A percentile compares a stretch with the other conserved stretches of the same genome.
These are phyloP conservation scores for Cyclanthera cordifolia DNA, from an alignment of 306 rosid species.

Conservation along the genomic window DNA sequence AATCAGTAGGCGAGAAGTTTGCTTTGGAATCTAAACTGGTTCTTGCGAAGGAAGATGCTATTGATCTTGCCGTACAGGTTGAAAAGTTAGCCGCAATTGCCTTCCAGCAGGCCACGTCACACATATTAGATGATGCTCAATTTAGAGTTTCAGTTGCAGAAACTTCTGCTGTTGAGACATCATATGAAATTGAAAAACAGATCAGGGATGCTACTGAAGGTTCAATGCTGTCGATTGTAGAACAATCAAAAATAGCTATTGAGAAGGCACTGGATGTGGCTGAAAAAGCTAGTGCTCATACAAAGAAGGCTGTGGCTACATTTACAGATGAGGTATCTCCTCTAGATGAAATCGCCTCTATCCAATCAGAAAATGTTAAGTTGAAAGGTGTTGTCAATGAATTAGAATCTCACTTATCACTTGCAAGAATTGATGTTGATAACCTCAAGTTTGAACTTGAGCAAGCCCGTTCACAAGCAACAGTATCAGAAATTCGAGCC, in stretches of 20 bases:
- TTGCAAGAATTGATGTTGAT: constrained; percentile 38
- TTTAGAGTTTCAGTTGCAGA: constrained; percentile 56
- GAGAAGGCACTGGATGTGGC: constrained; percentile 51
- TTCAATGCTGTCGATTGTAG: constrained; percentile 43
- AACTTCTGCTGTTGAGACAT: constrained; percentile 59
- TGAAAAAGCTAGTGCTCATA: constrained; percentile 42
- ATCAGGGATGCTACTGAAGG: constrained; percentile 58
- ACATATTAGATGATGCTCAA: constrained; percentile 62
- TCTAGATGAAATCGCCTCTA: constrained; percentile 34
- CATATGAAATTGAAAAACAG: constrained; percentile 45
- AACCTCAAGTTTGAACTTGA: constrained; percentile 44
- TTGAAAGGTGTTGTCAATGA: constrained; percentile 37
- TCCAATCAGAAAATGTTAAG: constrained; percentile 47
- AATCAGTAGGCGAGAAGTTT: constrained; percentile 51
- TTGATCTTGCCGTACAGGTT: constrained; percentile 70
- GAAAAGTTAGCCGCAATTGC: constrained; percentile 60
- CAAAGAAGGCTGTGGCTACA: constrained; percentile 30
- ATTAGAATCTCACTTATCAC: constrained; percentile 44
- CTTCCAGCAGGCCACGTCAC: constrained; percentile 71
- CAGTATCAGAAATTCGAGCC: constrained; percentile 41
- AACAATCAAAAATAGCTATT: constrained; percentile 45
- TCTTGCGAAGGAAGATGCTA: constrained; percentile 61
- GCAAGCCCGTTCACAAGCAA: constrained; percentile 29
- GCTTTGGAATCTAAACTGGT: constrained; percentile 48
- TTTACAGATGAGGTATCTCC: constrained; percentile 31